A percentile compares a stretch with the other conserved stretches of the same genome.
Evolutionary conservation across 2,329 filamentous ascomycete species (phyloP).

Genomic region (Periconia sp.): DNA sequence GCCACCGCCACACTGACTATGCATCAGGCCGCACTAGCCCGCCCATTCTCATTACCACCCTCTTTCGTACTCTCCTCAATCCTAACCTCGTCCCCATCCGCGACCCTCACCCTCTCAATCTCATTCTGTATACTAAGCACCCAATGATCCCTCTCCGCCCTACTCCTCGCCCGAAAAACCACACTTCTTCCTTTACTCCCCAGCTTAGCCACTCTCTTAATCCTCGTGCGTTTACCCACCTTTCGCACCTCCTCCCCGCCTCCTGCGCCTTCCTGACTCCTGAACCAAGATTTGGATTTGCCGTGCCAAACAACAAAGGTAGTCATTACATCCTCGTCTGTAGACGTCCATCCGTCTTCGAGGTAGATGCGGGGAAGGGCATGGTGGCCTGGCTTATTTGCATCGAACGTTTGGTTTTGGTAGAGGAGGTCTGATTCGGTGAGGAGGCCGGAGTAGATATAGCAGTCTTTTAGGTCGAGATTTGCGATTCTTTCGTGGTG

Average conservation of each 20-base stretch:
- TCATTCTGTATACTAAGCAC: conserved; percentile 69
- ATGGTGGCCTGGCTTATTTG: conserved; percentile 64
- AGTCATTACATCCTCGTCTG: conserved; percentile 70
- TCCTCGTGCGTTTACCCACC: conserved; percentile 53
- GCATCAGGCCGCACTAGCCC: not conserved
- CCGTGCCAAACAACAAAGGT: conserved; percentile 72
- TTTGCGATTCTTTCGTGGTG: conserved; percentile 66
- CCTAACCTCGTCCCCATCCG: conserved; percentile 55
- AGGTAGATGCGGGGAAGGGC: conserved; percentile 66
- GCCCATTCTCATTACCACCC: not conserved
- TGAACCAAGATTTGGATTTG: conserved; percentile 62
- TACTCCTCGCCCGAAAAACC: conserved; percentile 69
- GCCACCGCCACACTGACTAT: too few relatives aligned
- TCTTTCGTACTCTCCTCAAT: conserved; percentile 32
- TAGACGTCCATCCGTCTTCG: conserved; percentile 65
- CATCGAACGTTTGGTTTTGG: conserved; percentile 68
- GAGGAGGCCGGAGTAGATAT: conserved; percentile 69
- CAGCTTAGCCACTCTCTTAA: conserved; percentile 66
- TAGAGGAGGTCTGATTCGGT: conserved; percentile 69
- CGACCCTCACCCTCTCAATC: conserved; percentile 63
- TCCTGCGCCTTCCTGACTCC: conserved; percentile 43
- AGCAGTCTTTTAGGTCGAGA: conserved; percentile 67
- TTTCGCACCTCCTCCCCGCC: conserved; percentile 33
- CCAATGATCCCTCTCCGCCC: conserved; percentile 72
- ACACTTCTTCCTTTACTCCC: conserved; percentile 67